A percentile compares a stretch with the other conserved stretches of the same genome.
Conservation (phyloP, 1,139 yeast genomes). For the Geotrichum phurueaensis region DNA sequence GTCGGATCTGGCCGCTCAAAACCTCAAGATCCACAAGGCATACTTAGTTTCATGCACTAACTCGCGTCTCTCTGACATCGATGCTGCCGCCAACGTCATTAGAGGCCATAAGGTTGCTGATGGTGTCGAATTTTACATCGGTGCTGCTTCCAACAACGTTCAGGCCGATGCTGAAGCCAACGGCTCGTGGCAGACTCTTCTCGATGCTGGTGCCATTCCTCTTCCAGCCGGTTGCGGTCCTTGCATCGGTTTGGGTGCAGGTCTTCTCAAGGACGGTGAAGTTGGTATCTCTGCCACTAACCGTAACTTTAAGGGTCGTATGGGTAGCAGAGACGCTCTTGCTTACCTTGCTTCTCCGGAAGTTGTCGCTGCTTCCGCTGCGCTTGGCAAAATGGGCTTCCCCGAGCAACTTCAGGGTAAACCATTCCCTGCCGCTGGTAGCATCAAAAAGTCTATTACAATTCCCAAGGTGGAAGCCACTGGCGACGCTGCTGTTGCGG, state of each 20-base stretch:
- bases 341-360: slow-evolving; percentile 97
- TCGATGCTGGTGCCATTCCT: slow-evolving; percentile 91
- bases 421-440: slow-evolving; percentile 43
- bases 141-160: slow-evolving; percentile 92
- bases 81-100: slow-evolving; percentile 88
- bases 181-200: slow-evolving; percentile 87
- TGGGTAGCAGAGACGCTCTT: slow-evolving; percentile 95
- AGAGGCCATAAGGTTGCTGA: slow-evolving; percentile 75
- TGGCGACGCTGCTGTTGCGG: slow-evolving; percentile 38
- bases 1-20: slow-evolving; percentile 62
- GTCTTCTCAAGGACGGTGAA: slow-evolving; percentile 88
- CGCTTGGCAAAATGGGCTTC: slow-evolving; percentile 85
- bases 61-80: slow-evolving; percentile 84
- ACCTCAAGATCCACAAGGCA: slow-evolving; percentile 83
- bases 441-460: slow-evolving; percentile 47
- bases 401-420: slow-evolving; percentile 76
- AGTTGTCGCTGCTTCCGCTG: slow-evolving; percentile 96
- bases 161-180: slow-evolving; percentile 83
- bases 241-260: slow-evolving; percentile 95
- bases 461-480: slow-evolving; percentile 26
- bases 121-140: slow-evolving; percentile 91
- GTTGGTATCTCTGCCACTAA: slow-evolving; percentile 98
- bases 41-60: slow-evolving; percentile 97
- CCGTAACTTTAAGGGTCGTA: slow-evolving; percentile 97
- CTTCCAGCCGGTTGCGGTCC: slow-evolving; percentile 99